Conservation (phyloP, 768 basidiomycete species). For the Tricholoma furcatifolium region DNA sequence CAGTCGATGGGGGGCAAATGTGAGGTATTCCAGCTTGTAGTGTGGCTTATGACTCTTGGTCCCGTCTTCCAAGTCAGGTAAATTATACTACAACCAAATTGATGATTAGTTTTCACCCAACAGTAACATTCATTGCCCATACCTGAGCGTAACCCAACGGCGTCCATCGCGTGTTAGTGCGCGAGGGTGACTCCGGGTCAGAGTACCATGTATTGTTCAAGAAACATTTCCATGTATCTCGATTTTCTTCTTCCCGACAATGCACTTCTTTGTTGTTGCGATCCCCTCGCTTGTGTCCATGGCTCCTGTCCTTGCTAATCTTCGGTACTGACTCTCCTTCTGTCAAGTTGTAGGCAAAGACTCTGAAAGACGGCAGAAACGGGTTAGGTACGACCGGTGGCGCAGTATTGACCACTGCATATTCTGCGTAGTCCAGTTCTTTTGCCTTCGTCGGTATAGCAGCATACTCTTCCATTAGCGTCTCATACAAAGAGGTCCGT, state of each 20-base stretch:
- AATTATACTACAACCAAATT: conserved; percentile 51
- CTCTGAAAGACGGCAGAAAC: conserved; percentile 76
- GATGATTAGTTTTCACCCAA: conserved; percentile 4
- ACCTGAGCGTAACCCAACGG: conserved; percentile 89
- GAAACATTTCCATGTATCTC: conserved; percentile 64
- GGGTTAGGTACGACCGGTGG: conserved; percentile 87
- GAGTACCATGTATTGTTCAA: conserved; percentile 59
- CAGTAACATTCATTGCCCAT: conserved; percentile 22
- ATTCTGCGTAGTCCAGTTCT: conserved; percentile 58
- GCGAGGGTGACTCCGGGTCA: conserved; percentile 65
- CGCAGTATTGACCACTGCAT: conserved; percentile 74
- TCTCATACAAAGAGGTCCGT: conserved; percentile 45
- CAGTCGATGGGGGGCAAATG: conserved; percentile 47
- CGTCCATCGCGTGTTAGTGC: conserved; percentile 66
- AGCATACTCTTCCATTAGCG: conserved; percentile 63
- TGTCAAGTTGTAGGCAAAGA: conserved; percentile 80
- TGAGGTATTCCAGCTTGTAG: conserved; percentile 80
- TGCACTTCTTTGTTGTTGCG: conserved; percentile 42
- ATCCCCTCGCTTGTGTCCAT: conserved; percentile 48
- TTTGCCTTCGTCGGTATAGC: conserved; percentile 54
- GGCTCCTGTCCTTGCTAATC: conserved; percentile 36
- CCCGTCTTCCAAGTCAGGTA: conserved; percentile 54
- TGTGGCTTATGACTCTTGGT: conserved; percentile 49
- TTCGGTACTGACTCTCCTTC: conserved; percentile 26
- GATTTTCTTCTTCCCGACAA: conserved; percentile 50